Evolutionary conservation across 225 moss, liverwort and hornwort genomes (phyloP).

Genomic region (Takakia lepidozioides): DNA sequence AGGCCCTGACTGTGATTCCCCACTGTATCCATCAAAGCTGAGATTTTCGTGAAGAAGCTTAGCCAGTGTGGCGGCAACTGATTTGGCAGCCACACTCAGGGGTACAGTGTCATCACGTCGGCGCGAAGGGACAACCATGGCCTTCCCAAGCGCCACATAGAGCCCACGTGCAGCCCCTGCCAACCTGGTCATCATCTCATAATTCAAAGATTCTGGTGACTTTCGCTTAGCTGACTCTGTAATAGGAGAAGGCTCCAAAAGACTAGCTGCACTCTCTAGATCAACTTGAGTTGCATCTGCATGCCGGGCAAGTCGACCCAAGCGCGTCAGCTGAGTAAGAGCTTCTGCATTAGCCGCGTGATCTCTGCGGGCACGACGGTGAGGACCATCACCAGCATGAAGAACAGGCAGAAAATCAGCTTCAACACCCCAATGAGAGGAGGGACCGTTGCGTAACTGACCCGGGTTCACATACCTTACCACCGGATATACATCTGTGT

Average conservation of each 20-base stretch:
- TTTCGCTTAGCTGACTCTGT: slow-evolving; percentile 66
- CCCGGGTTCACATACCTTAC: slow-evolving; percentile 88
- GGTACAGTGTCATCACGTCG: slow-evolving; percentile 80
- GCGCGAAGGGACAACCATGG: slow-evolving; percentile 89
- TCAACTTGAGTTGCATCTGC: slow-evolving; percentile 72
- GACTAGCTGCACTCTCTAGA: slow-evolving; percentile 43
- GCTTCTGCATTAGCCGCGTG: slow-evolving; percentile 67
- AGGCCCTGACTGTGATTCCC: slow-evolving; percentile 24
- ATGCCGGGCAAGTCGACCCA: slow-evolving; percentile 75
- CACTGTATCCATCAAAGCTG: slow-evolving; percentile 61
- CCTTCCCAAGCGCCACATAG: slow-evolving; percentile 86
- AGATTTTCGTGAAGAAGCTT: slow-evolving; percentile 74
- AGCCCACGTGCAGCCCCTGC: slow-evolving; percentile 65
- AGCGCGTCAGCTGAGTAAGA: slow-evolving; percentile 80
- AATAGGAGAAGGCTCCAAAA: slow-evolving; percentile 49
- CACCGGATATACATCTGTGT: slow-evolving; percentile 66
- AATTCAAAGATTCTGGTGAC: slow-evolving; percentile 72
- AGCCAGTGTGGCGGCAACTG: slow-evolving; percentile 76
- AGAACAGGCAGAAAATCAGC: slow-evolving; percentile 79
- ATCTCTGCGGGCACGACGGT: slow-evolving; percentile 77
- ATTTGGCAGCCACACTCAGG: slow-evolving; percentile 65
- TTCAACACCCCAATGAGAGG: slow-evolving; percentile 93
- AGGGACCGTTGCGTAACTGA: slow-evolving; percentile 66
- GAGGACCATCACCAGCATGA: slow-evolving; percentile 70
- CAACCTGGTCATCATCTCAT: slow-evolving; percentile 87